Conservation (phyloP, 441 rosid genomes). For the Breynia disticha region DNA sequence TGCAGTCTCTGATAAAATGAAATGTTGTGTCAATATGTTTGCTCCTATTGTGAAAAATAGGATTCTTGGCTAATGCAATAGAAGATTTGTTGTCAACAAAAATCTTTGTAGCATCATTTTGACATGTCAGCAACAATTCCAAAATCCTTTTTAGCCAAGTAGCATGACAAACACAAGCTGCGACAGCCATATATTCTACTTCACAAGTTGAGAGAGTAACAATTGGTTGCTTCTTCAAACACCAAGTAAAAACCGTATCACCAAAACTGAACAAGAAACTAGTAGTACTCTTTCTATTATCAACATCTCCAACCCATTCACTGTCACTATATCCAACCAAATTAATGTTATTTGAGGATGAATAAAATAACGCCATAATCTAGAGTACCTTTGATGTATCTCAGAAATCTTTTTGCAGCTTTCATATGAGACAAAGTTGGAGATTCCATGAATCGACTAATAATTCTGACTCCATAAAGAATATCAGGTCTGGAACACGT, state of each 20-base stretch:
- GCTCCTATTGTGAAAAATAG: not conserved
- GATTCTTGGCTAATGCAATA: too few species aligned
- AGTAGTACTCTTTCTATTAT: not conserved
- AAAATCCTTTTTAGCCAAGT: not conserved
- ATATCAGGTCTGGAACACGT: constrained; percentile 11
- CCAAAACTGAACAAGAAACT: not conserved
- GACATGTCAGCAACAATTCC: not conserved
- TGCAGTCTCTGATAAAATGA: not conserved
- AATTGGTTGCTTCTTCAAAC: not conserved
- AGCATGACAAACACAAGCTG: not conserved
- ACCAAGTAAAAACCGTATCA: not conserved
- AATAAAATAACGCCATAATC: constrained; percentile 2
- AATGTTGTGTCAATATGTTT: not conserved
- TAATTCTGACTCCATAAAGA: constrained; percentile 2
- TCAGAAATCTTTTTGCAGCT: constrained; percentile 6
- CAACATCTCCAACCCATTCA: not conserved
- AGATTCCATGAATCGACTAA: constrained; percentile 11
- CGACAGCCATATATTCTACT: constrained; percentile 1
- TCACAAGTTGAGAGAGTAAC: constrained; percentile 4
- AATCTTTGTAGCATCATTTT: not conserved
- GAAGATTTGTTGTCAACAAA: not conserved
- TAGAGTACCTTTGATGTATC: constrained; percentile 2
- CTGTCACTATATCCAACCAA: not conserved
- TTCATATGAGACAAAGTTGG: constrained; percentile 1
- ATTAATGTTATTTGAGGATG: not conserved